Conservation (phyloP, 306 rosid species). For the Mimosa bimucronata region DNA sequence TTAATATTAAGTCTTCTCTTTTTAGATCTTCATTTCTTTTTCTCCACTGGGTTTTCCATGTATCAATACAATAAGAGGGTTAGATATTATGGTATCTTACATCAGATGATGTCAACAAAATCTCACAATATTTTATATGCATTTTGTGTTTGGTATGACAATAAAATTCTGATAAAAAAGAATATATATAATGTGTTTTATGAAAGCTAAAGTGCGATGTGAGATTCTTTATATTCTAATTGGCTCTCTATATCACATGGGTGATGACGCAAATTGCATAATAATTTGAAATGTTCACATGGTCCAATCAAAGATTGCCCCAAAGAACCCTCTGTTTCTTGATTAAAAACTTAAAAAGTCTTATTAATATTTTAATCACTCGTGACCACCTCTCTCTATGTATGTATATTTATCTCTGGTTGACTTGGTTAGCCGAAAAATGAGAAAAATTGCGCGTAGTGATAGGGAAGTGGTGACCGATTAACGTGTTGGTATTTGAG, state of each 20-base stretch:
- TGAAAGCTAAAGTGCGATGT: background rate
- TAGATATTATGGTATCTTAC: background rate
- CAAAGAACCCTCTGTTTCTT: background rate
- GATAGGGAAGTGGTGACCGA: background rate
- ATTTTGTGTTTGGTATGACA: background rate
- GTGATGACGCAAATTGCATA: conserved; percentile 9
- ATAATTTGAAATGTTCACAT: conserved; percentile 28
- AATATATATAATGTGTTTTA: background rate
- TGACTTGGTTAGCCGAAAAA: conserved; percentile 27
- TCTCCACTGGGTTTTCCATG: too few species aligned
- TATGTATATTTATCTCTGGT: too few species aligned
- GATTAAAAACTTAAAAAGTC: background rate
- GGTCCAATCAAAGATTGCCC: conserved; percentile 21
- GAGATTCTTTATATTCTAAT: background rate
- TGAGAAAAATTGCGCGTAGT: conserved; percentile 15
- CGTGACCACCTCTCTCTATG: too few species aligned
- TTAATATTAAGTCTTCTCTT: background rate
- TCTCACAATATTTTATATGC: background rate
- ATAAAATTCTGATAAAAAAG: background rate
- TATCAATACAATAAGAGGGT: too few species aligned
- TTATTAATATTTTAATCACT: background rate
- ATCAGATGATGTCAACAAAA: background rate
- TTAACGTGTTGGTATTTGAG: background rate
- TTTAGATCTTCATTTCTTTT: too few species aligned
- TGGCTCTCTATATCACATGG: background rate